Evolutionary conservation across 1,284 basidiomycete species (phyloP), one percentile per base, ranked within the genome.

Genomic region (Exobasidium rhododendri): DNA sequence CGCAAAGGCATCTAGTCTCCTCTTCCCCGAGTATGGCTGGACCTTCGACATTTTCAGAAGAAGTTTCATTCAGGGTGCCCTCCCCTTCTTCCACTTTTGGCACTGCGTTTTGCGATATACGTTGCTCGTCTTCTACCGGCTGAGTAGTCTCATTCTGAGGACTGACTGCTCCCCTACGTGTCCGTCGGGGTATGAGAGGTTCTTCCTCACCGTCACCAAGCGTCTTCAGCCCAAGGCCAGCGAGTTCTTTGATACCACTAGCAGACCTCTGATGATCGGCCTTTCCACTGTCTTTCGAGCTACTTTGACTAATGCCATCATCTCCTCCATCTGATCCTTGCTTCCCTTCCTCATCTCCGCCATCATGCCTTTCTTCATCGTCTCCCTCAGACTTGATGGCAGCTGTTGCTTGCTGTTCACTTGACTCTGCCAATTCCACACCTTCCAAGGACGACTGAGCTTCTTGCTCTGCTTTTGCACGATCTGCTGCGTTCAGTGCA

Each of bases 1-100:
- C 90, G 83, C 94, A 98, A 46, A 97, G 87, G 82, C 94, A 98
- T 67, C 94, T 88, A 72, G 94, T 97, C 20, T 82, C 76, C 59
- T 56, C 67, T 43, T 58, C 71, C 11, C 5, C 47, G 4, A 24
- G 13, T 4, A 26, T 26, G 28, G 4, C 28, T 50, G 31, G 57
- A 22, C 46, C 45, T 14, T 46, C 17, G 4, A 24, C 62, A 20
- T 61, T 65, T 5, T 65, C 64, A 45, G 57, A 26, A 26, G 60
- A 30, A 17, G 58, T 43, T 20, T 60, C 58, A 22, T 35, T 7
- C n/a, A 29, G n/a, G 6, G 51, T 58, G 28, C 55, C 52, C 31
- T 50, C 14, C 29, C 44, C 20, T 49, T 47, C 57, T 17, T 51
- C 46, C 2, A 56, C 32, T 26, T 43, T 20, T 64, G 61, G 5